Percentiles rank a stretch among this genome's conserved stretches.
Evolutionary conservation across 345 rosid genomes (phyloP).

Genomic region (Conringia planisiliqua): DNA sequence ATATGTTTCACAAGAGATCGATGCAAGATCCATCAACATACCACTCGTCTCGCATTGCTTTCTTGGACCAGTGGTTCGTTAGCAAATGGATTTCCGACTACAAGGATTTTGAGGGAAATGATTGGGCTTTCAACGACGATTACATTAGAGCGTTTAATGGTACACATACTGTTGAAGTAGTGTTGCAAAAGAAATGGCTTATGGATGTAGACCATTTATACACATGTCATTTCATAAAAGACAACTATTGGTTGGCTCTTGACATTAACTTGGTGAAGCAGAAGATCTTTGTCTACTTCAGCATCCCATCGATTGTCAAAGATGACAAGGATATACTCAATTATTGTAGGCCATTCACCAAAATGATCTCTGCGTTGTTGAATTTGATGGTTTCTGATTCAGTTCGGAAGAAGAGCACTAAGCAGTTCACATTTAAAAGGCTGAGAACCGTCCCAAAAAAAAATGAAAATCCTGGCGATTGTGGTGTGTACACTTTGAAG

Average conservation of each 20-base stretch:
- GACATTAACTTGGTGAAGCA: neutral
- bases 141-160: neutral
- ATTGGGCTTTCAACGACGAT: neutral
- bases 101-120: neutral
- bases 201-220: neutral
- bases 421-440: neutral
- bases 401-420: neutral
- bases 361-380: neutral
- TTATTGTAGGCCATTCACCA: neutral
- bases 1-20: neutral
- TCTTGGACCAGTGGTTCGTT: neutral
- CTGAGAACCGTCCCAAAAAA: neutral
- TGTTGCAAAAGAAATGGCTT: neutral
- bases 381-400: neutral
- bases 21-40: neutral
- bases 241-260: neutral
- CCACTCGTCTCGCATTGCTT: neutral
- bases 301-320: neutral
- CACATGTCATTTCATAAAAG: neutral
- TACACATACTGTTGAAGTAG: neutral
- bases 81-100: neutral
- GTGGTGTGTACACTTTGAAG: neutral
- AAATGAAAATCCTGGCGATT: neutral
- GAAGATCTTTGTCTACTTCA: neutral
- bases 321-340: neutral